A percentile compares a stretch with the other conserved stretches of the same genome.
These are phyloP conservation scores for Ajuga chamaepitys DNA, from an alignment of 257 asterid species.

Conservation along the genomic window DNA sequence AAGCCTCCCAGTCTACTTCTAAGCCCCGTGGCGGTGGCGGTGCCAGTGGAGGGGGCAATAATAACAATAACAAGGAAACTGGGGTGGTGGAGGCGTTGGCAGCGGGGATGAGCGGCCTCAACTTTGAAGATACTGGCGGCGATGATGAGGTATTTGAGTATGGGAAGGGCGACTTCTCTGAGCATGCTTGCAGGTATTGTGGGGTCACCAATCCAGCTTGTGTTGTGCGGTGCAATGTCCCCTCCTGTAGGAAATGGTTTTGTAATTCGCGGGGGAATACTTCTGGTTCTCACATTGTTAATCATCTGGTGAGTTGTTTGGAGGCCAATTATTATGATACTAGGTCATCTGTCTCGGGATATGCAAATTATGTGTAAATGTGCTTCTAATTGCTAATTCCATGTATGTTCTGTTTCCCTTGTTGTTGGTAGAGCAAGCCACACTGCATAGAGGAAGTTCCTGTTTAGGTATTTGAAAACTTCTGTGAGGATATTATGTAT, in stretches of 20 bases:
- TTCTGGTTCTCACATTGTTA: constrained; percentile 96
- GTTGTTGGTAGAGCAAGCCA: too few species aligned
- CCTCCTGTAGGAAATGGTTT: constrained; percentile 95
- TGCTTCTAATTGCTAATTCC: not conserved
- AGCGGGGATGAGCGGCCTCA: constrained; percentile 88
- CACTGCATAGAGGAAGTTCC: too few species aligned
- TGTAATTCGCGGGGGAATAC: constrained; percentile 98
- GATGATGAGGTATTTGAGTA: constrained; percentile 86
- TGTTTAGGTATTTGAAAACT: not conserved
- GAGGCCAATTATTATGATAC: not conserved
- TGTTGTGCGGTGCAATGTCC: constrained; percentile 91
- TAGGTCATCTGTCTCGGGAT: too few species aligned
- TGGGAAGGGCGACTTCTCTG: constrained; percentile 80
- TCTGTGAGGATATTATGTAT: not conserved
- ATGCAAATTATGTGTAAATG: not conserved
- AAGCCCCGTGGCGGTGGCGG: constrained; percentile 40
- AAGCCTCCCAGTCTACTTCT: constrained; percentile 35
- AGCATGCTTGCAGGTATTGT: constrained; percentile 92
- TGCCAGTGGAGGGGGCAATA: not conserved
- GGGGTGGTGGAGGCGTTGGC: constrained; percentile 87
- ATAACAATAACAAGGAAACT: constrained; percentile 42
- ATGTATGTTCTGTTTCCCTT: not conserved
- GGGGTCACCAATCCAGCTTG: constrained; percentile 95
- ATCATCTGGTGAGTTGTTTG: constrained; percentile 74
- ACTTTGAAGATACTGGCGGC: constrained; percentile 85